Conservation (phyloP, 805 yeast species). For the Jamesozyma hellenica region DNA sequence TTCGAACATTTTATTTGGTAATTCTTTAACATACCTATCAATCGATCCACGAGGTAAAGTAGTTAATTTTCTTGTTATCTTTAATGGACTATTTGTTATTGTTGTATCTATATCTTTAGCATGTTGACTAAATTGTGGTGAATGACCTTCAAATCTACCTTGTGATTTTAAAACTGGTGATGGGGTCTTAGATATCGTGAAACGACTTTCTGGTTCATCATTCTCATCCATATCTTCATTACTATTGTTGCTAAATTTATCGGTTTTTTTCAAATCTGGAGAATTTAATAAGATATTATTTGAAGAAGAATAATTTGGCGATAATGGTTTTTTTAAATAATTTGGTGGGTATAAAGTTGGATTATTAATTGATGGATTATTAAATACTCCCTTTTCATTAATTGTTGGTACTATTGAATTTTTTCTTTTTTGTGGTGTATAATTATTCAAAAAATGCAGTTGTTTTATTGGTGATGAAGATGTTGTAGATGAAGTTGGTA, state of each 20-base stretch:
- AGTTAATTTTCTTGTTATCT: constrained; percentile 24
- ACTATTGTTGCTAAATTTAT: not conserved
- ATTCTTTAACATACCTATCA: constrained; percentile 73
- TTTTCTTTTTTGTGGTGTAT: constrained; percentile 2
- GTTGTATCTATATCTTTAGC: constrained; percentile 3
- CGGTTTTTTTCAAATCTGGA: too few species aligned
- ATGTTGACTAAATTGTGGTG: constrained; percentile 13
- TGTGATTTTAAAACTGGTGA: constrained; percentile 38
- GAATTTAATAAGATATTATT: not conserved
- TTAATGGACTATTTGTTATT: constrained; percentile 7
- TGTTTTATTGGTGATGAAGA: constrained; percentile 4
- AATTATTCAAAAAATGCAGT: not conserved
- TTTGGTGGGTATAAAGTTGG: constrained; percentile 7
- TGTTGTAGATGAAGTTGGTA: not conserved
- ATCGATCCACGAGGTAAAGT: constrained; percentile 77
- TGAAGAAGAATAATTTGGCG: not conserved
- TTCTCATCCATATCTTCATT: not conserved
- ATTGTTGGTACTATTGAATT: not conserved
- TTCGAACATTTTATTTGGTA: constrained; percentile 61
- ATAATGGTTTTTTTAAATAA: not conserved
- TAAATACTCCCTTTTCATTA: not conserved
- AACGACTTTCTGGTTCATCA: constrained; percentile 29
- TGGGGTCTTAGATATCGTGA: constrained; percentile 31
- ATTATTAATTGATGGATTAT: not conserved
- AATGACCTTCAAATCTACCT: constrained; percentile 15